Evolutionary conservation across 768 basidiomycete species (phyloP).

Genomic region (Gloeophyllum trabeum): DNA sequence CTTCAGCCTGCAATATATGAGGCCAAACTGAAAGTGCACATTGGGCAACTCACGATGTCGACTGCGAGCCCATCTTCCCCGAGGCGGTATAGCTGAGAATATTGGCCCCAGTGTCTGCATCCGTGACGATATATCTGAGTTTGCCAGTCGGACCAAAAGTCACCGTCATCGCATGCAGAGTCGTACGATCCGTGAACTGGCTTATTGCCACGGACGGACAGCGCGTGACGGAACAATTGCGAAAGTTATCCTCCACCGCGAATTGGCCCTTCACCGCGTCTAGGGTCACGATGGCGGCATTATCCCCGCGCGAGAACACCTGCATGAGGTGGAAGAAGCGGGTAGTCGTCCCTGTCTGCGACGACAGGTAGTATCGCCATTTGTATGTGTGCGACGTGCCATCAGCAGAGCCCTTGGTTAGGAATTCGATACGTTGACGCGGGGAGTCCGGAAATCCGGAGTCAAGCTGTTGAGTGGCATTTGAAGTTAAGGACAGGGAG

Average conservation of each 20-base stretch:
- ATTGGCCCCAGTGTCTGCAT: conserved; percentile 5
- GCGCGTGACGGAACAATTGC: not conserved
- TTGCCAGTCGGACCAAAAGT: conserved; percentile 9
- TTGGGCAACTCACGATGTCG: conserved; percentile 7
- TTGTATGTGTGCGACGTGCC: conserved; percentile 9
- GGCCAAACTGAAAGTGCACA: not conserved
- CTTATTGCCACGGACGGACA: not conserved
- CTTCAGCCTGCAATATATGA: not conserved
- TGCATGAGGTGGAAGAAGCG: conserved; percentile 1
- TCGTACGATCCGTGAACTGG: not conserved
- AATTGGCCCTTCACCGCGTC: conserved; percentile 1
- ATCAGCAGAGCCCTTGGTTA: conserved; percentile 6
- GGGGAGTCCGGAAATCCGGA: conserved; percentile 2
- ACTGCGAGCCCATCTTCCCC: conserved; percentile 9
- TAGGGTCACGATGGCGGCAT: conserved; percentile 5
- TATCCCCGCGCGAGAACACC: conserved; percentile 1
- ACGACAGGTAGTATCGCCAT: conserved; percentile 12
- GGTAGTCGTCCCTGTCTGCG: conserved; percentile 3
- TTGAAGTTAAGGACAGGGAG: conserved; percentile 10
- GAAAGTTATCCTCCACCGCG: not conserved
- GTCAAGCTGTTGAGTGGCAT: conserved; percentile 10
- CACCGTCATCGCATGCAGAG: not conserved
- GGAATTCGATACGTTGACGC: conserved; percentile 15
- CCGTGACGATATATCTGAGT: conserved; percentile 7
- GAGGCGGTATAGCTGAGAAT: conserved; percentile 8